phyloP scores from a whole-genome alignment of 805 yeast genomes.

The Zygotorulaspora sp. region DNA sequence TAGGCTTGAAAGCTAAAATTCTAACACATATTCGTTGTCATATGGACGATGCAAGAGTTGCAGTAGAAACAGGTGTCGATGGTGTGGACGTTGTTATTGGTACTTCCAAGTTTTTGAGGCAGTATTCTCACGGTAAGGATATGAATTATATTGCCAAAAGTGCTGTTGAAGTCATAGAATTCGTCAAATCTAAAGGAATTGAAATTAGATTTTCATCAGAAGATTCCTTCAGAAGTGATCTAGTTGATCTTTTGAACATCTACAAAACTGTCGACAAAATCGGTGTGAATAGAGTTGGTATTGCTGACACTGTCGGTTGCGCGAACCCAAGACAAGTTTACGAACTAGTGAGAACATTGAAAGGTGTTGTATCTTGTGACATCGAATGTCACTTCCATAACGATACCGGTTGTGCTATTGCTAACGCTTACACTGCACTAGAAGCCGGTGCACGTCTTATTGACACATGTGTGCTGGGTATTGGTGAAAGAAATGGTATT shows the following conservation, averaged over 20 bases:
- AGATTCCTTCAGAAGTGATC: slow-evolving; percentile 95
- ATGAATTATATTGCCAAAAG: slow-evolving; percentile 95
- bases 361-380: slow-evolving; percentile 91
- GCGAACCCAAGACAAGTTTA: slow-evolving; percentile 99
- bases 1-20: slow-evolving; percentile 92
- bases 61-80: slow-evolving; percentile 97
- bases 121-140: slow-evolving; percentile 96
- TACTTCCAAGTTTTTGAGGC: slow-evolving; percentile 90
- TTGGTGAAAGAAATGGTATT: slow-evolving; percentile 98
- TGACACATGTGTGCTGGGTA: slow-evolving; percentile 94
- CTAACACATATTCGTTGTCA: slow-evolving; percentile 97
- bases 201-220: slow-evolving; percentile 96
- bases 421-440: slow-evolving; percentile 95
- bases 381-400: slow-evolving; percentile 98
- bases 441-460: slow-evolving; percentile 96
- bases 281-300: slow-evolving; percentile 98
- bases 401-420: slow-evolving; percentile 98
- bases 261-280: slow-evolving; percentile 95
- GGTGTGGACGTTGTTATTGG: slow-evolving; percentile 99
- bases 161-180: slow-evolving; percentile 95
- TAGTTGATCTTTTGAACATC: slow-evolving; percentile 90
- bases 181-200: slow-evolving; percentile 92
- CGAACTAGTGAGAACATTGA: slow-evolving; percentile 90
- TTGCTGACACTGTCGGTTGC: slow-evolving; percentile 98
- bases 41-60: slow-evolving; percentile 97